Evolutionary conservation across 352 stramenopile species (phyloP), one percentile per base, ranked within the genome.

Genomic region (Globisporangium megalacanthum): DNA sequence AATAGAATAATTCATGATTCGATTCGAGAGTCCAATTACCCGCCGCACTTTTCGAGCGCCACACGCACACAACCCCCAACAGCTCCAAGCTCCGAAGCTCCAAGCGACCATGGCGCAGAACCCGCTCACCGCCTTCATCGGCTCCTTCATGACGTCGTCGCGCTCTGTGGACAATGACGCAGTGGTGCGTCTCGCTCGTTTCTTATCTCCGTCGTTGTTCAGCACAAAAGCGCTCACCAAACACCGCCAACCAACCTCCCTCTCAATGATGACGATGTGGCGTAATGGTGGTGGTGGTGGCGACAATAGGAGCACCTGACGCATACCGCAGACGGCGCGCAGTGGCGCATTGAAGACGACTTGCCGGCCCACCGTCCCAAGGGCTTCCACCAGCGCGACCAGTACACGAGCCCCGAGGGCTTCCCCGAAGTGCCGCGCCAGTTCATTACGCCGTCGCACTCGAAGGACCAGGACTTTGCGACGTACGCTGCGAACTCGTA

Each of bases 401-500:
- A 76, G 62, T 78, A 87, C 71, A 88, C 79, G 60, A 78, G 61
- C 57, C 66, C 81, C 6, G 73, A 89, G 58, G 78, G 78, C 0
- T 86, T 86, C 60, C 69, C 80, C 39, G 79, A 94, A 62, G 69
- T 94, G 14, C 82, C 84, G 33, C 84, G 84, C 37, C 84, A 86
- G 70, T 94, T 86, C 69, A 75, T 73, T 29, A 61, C 77, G 52
- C 70, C 77, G n/a, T 71, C 80, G 61, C 84, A 94, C 74, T 83
- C 76, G 36, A 67, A 74, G 20, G 75, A 79, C 14, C 77, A 68
- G 54, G 78, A 92, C 68, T 94, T 67, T 58, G 79, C 72, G 50
- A 90, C 79, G 48, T 92, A 94, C 69, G 79, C 75, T 35, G 84
- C 82, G 64, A 94, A 94, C 72, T 94, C 84, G 72, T 92, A 92